Evolutionary conservation across 306 rosid species (phyloP).

Genomic region (Quercus engelmannii): DNA sequence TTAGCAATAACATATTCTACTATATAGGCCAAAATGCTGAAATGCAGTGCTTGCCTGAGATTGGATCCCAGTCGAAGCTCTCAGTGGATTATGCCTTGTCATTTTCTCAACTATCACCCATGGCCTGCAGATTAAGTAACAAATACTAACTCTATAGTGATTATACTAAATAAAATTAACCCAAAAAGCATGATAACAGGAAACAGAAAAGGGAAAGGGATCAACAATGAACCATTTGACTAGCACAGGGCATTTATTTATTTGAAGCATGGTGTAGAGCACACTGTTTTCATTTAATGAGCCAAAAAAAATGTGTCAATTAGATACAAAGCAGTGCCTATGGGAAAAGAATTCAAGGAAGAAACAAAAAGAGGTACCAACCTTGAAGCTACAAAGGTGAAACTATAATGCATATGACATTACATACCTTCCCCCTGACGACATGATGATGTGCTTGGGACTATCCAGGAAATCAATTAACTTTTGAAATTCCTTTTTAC

Average conservation of each 20-base stretch:
- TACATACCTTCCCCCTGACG: conserved; percentile 68
- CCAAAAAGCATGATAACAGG: conserved; percentile 1
- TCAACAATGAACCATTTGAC: background rate
- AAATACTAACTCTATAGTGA: conserved; percentile 10
- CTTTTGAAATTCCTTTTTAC: conserved; percentile 33
- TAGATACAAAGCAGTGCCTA: background rate
- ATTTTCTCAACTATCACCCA: conserved; percentile 55
- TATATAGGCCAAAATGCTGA: background rate
- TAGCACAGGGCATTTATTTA: background rate
- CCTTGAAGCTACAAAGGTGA: background rate
- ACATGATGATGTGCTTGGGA: conserved; percentile 50
- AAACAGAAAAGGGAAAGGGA: background rate
- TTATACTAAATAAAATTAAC: background rate
- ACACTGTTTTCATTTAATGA: background rate
- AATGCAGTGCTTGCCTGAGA: conserved; percentile 44
- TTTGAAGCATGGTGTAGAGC: background rate
- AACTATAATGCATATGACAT: background rate
- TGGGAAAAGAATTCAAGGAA: background rate
- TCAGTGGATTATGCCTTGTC: conserved; percentile 25
- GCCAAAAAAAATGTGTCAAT: background rate
- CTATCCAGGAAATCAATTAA: conserved; percentile 47
- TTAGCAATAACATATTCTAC: conserved; percentile 8
- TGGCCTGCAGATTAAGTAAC: conserved; percentile 55
- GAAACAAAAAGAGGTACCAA: background rate
- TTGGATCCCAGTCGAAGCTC: conserved; percentile 40